Evolutionary conservation across 805 yeast species (phyloP).

Genomic region (Kazachstania africana): DNA sequence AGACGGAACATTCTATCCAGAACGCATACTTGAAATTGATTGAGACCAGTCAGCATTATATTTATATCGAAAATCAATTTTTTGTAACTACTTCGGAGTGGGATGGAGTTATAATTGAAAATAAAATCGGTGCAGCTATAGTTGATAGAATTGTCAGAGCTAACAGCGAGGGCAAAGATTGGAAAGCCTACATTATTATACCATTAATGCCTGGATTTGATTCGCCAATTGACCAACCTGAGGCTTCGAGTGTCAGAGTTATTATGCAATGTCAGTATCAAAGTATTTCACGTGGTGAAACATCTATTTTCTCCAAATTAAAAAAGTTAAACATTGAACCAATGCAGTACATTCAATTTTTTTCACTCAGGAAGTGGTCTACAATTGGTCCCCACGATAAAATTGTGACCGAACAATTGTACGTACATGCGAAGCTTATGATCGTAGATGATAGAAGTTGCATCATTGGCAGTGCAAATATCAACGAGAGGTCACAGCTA

Average conservation of each 20-base stretch:
- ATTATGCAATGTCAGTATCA: conserved; percentile 94
- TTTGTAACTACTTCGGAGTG: conserved; percentile 82
- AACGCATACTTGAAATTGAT: conserved; percentile 84
- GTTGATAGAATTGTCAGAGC: conserved; percentile 95
- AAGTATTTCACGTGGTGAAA: conserved; percentile 82
- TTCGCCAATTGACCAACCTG: conserved; percentile 83
- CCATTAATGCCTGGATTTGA: conserved; percentile 98
- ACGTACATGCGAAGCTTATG: conserved; percentile 86
- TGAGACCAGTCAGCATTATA: conserved; percentile 84
- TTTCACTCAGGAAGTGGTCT: conserved; percentile 92
- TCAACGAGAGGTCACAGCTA: conserved; percentile 91
- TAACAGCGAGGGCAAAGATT: conserved; percentile 55
- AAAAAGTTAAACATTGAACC: conserved; percentile 75
- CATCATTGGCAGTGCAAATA: conserved; percentile 93
- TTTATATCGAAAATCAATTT: conserved; percentile 92
- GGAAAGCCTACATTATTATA: conserved; percentile 87
- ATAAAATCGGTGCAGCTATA: conserved; percentile 84
- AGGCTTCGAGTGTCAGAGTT: conserved; percentile 88
- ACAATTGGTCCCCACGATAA: conserved; percentile 64
- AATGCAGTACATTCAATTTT: conserved; percentile 83
- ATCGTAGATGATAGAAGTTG: conserved; percentile 90
- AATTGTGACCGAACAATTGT: conserved; percentile 80
- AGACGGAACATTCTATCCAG: conserved; percentile 81
- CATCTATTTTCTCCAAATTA: conserved; percentile 77
- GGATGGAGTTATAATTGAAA: conserved; percentile 74